A percentile compares a stretch with the other conserved stretches of the same genome.
Conservation (phyloP, 768 basidiomycete genomes). For the Mrakia frigida region DNA sequence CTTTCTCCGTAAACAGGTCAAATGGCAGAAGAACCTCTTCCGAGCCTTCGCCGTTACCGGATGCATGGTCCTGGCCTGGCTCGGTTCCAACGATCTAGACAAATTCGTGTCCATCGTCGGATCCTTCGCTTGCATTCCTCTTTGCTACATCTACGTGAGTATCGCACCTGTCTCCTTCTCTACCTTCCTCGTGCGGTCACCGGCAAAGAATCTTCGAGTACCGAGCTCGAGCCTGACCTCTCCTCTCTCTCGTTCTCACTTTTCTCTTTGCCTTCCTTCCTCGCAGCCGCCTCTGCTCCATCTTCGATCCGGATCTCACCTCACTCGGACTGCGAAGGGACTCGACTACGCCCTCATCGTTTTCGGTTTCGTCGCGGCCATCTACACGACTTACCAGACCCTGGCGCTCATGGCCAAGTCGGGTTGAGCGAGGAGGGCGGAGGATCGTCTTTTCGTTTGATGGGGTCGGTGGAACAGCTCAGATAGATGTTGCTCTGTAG, state of each 20-base stretch:
- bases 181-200: background rate
- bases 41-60: constrained; percentile 54
- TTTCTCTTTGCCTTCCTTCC: background rate
- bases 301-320: constrained; percentile 18
- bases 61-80: constrained; percentile 65
- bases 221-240: background rate
- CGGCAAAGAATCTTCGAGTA: too few species aligned
- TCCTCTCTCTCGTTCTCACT: background rate
- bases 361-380: constrained; percentile 66
- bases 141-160: constrained; percentile 23
- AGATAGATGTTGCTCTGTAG: too few species aligned
- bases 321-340: constrained; percentile 55
- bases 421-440: too few species aligned
- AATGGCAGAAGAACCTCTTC: constrained; percentile 89
- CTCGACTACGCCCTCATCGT: constrained; percentile 66
- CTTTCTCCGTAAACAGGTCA: constrained; percentile 52
- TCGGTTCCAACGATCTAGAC: constrained; percentile 81
- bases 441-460: too few species aligned
- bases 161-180: background rate
- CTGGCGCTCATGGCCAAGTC: constrained; percentile 3
- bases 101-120: constrained; percentile 93
- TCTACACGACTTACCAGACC: constrained; percentile 54
- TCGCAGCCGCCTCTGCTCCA: constrained; percentile 26
- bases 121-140: constrained; percentile 33
- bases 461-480: too few species aligned